phyloP scores from a whole-genome alignment of 805 yeast species.

The Teunomyces atbi region DNA sequence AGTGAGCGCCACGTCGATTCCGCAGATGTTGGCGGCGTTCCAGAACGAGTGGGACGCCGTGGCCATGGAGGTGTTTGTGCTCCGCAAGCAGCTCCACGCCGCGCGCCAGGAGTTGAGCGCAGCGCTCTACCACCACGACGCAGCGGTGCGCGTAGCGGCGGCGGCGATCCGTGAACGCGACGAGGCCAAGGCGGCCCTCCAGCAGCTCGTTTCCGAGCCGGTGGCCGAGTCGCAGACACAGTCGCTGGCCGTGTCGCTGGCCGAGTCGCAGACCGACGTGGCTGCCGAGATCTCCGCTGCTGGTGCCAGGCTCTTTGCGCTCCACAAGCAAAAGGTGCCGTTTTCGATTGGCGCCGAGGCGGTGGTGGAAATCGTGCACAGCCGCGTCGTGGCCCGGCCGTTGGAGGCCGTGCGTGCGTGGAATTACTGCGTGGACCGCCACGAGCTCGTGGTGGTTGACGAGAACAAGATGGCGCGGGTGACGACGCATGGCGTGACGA shows the following conservation, averaged over 20 bases:
- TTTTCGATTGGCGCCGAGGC: background rate
- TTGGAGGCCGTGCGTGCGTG: background rate
- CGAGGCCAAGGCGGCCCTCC: conserved; percentile 64
- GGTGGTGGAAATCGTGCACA: background rate
- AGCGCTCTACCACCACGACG: conserved; percentile 83
- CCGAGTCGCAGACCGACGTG: too few relatives aligned
- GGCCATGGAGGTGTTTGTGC: conserved; percentile 73
- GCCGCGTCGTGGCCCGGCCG: background rate
- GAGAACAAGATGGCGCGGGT: conserved; percentile 11
- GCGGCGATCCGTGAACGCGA: conserved; percentile 73
- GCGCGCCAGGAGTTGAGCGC: conserved; percentile 72
- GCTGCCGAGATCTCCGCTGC: conserved; percentile 26
- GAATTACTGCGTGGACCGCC: background rate
- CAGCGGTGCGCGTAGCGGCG: conserved; percentile 85
- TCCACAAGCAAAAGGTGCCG: conserved; percentile 29
- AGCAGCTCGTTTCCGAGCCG: conserved; percentile 49
- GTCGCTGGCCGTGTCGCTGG: too few relatives aligned
- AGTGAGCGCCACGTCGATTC: conserved; percentile 62
- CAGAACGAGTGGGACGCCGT: conserved; percentile 91
- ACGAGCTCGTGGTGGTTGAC: background rate
- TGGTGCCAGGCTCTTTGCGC: conserved; percentile 30
- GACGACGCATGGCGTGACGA: too few relatives aligned
- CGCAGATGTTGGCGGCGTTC: conserved; percentile 67
- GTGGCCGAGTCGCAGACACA: too few relatives aligned
- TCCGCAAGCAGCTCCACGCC: conserved; percentile 66